A percentile compares a stretch with the other conserved stretches of the same genome.
Evolutionary conservation across 2,329 filamentous ascomycete genomes (phyloP).

Genomic region (Ceratocystis diversiconidia): DNA sequence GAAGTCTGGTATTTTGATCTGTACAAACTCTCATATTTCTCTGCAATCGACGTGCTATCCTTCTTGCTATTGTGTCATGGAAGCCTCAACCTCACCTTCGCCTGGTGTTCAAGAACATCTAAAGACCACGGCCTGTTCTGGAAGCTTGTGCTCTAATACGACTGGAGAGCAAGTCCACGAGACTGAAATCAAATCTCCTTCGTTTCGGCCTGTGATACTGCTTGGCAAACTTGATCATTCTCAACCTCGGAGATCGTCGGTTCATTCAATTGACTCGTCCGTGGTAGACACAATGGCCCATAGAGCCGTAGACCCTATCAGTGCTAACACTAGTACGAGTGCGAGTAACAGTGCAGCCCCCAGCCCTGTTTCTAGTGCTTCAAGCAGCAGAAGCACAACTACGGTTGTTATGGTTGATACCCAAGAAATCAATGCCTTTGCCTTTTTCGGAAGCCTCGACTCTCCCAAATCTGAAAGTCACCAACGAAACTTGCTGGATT

Average conservation of each 20-base stretch:
- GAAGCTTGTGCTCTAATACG: neutral
- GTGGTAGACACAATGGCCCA: neutral
- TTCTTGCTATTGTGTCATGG: neutral
- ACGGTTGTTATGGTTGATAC: neutral
- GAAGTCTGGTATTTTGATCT: neutral
- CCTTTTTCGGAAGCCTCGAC: neutral
- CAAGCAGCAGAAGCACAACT: neutral
- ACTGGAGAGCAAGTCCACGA: neutral
- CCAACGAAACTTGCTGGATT: neutral
- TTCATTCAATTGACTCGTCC: neutral
- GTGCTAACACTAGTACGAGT: neutral
- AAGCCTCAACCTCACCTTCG: neutral
- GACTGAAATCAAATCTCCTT: neutral
- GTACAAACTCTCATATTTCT: neutral
- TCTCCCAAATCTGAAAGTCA: neutral
- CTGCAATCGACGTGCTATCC: neutral
- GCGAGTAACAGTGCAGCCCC: neutral
- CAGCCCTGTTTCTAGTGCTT: neutral
- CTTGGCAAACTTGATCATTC: neutral
- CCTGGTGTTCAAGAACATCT: neutral
- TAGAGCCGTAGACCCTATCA: neutral
- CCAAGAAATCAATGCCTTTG: neutral
- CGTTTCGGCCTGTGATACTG: neutral
- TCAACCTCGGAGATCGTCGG: neutral
- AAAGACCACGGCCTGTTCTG: neutral